Percentiles rank a stretch among this genome's conserved stretches.
Conservation (phyloP, 768 basidiomycete genomes). For the Chalciporus chontae region DNA sequence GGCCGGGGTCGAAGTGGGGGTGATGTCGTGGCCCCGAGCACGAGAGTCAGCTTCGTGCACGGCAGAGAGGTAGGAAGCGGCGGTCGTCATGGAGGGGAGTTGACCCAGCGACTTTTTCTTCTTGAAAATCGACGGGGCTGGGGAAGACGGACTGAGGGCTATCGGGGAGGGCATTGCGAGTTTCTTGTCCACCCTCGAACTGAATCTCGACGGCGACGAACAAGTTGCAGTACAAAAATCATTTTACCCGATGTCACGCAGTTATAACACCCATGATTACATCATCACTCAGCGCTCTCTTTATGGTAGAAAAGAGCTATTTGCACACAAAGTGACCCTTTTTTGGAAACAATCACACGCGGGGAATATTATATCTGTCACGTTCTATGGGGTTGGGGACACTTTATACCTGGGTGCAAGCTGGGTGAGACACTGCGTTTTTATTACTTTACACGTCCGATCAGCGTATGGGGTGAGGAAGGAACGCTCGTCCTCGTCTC, state of each 20-base stretch:
- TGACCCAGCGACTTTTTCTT: slow-evolving; percentile 45
- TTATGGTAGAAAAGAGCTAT: neutral
- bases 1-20: slow-evolving; percentile 65
- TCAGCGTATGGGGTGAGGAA: too few relatives aligned
- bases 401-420: too few relatives aligned
- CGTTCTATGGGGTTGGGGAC: too few relatives aligned
- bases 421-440: too few relatives aligned
- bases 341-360: neutral
- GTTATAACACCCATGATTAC: slow-evolving; percentile 23
- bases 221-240: slow-evolving; percentile 9
- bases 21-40: slow-evolving; percentile 45
- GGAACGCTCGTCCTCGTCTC: too few relatives aligned
- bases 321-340: neutral
- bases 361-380: too few relatives aligned
- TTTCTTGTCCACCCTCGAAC: slow-evolving; percentile 4
- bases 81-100: slow-evolving; percentile 43
- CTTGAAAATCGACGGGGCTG: slow-evolving; percentile 57
- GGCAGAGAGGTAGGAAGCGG: slow-evolving; percentile 58
- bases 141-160: slow-evolving; percentile 52
- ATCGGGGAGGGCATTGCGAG: slow-evolving; percentile 57
- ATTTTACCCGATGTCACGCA: slow-evolving; percentile 14
- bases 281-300: slow-evolving; percentile 17
- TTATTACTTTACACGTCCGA: too few relatives aligned
- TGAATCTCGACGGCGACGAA: slow-evolving; percentile 12
- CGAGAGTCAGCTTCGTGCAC: slow-evolving; percentile 66